Evolutionary conservation across 345 rosid species (phyloP), one percentile per base, ranked within the genome.

Genomic region (Physaria fendleri): DNA sequence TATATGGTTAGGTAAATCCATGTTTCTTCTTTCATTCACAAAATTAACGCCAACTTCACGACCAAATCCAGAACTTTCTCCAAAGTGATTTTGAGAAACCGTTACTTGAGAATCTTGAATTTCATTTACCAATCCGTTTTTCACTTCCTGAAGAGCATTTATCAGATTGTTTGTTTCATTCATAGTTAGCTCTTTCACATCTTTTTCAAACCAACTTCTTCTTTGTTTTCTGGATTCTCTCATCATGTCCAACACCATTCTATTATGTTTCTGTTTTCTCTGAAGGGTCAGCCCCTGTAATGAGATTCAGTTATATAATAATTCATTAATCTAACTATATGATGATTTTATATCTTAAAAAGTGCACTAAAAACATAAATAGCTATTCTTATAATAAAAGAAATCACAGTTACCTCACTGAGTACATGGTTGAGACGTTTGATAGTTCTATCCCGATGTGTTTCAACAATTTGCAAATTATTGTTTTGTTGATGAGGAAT

Each of bases 191-290:
- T 78, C 75, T 1, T 73, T 74, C 2, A 71, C 30, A 6, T 88
- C 86, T 1, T 73, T 60, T 34, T 78, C 76, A 83, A 80, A 88
- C 85, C 84, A 78, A 4, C 49, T 48, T 34, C 55, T 66, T 16
- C 4, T 1, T 15, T 16, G 27, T 27, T 62, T 35, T 30, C 64
- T 62, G 2, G 11, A 53, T 49, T 59, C 64, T 51, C 32, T 66
- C 30, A 74, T 14, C n/a, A 4, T 2, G 5, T 65, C 71, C 4
- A 85, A 61, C 47, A 51, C 66, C 24, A 71, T 68, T 0, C 78
- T 77, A 1, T 57, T 58, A 39, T 51, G 68, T 56, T 41, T 82
- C 54, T 78, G 77, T 0, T 3, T 33, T 39, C 81, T 83, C 30
- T 82, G 41, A 44, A 64, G 55, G 10, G 8, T 21, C 25, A 16